Evolutionary conservation across 768 basidiomycete genomes (phyloP), one percentile per base, ranked within the genome.

Genomic region (Hydnomerulius pinastri): DNA sequence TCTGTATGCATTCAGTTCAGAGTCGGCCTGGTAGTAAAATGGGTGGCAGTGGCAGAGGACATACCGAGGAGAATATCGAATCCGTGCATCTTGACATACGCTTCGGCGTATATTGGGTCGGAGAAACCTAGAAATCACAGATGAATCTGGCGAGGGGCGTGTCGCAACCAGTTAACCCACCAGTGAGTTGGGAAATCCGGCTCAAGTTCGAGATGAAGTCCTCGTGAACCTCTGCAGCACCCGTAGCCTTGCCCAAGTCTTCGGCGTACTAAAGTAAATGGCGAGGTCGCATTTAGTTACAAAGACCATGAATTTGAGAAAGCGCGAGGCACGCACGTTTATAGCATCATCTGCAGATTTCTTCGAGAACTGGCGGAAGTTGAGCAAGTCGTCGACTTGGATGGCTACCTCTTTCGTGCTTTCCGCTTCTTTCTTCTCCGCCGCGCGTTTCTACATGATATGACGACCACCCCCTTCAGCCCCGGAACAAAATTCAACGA

Each of bases 71-170:
- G 71, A 63, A 99, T 97, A 67, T 99, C 96, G 67, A 98, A 98
- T 32, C 94, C 93, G 57, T 98, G 92, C 71, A 98, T 92, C 68
- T 94, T 96, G 58, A 98, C 95, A 63, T 92, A 92, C 2, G 96
- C 95, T 67, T 99, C 97, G 7, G 95, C 95, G 60, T 98, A 98
- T 55, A 99, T 92, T 10, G 96, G 92, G 66, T 98, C 97, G 23
- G 95, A 97, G 80, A 98, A 98, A 27, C 96, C 94, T 85, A 59
- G 37, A 28, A 20, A 44, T 41, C 20, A 54, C 46, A 33, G 7
- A 18, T 43, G 44, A 27, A 37, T 41, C 43, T 32, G 50, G 25
- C 3, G 9, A 12, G 6, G 32, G 13, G 33, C 20, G 20, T 4
- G 30, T 35, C 11, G 17, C 18, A 24, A 33, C 21, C 15, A 17